phyloP scores from a whole-genome alignment of 371 early-diverging fungal species.

The Haplosporangium sp. region DNA sequence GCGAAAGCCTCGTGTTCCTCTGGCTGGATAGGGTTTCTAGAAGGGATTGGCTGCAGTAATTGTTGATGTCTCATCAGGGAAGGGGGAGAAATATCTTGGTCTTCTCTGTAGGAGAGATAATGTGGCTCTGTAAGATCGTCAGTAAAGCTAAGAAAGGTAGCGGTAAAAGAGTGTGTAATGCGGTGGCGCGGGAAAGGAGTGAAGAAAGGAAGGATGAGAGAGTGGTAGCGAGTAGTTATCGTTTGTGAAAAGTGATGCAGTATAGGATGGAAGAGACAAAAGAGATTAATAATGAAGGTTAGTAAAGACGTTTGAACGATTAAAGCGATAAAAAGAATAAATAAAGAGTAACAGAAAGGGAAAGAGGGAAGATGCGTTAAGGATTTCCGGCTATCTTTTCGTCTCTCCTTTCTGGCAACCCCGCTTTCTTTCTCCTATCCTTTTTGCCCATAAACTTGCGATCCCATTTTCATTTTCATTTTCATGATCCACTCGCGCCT shows the following conservation, averaged over 20 bases:
- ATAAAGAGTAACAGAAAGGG: neutral
- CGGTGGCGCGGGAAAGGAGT: neutral
- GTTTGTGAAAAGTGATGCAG: conserved; percentile 2
- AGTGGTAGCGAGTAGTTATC: neutral
- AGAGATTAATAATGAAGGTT: neutral
- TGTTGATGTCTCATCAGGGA: neutral
- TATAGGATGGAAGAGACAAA: conserved; percentile 3
- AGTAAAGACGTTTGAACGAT: conserved; percentile 2
- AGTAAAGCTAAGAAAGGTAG: neutral
- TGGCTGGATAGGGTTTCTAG: conserved; percentile 1
- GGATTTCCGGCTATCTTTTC: neutral
- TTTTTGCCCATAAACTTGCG: neutral
- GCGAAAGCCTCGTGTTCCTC: neutral
- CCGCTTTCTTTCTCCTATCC: neutral
- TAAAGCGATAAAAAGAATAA: neutral
- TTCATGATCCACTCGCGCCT: neutral
- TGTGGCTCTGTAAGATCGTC: too few relatives aligned
- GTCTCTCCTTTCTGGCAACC: neutral
- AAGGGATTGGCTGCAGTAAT: neutral
- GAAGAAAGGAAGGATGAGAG: neutral
- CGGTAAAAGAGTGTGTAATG: neutral
- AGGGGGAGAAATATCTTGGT: neutral
- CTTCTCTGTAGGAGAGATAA: neutral
- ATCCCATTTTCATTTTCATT: neutral
- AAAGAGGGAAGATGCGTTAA: neutral